Evolutionary conservation across 1,284 basidiomycete species (phyloP), one percentile per base, ranked within the genome.

Genomic region (Puccinia coronata): DNA sequence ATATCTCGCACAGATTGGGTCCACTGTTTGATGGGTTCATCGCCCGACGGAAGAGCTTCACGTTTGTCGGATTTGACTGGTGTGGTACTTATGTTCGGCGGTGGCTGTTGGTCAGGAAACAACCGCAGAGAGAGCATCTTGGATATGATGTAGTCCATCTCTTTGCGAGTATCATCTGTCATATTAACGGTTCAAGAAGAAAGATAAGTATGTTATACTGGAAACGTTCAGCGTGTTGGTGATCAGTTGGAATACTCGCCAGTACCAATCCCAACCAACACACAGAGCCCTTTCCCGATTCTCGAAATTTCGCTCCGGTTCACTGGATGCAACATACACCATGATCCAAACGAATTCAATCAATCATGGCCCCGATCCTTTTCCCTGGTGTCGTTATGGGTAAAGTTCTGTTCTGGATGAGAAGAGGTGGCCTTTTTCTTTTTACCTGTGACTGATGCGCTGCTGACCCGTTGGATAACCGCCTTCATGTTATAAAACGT

Each of bases 191-290:
- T 43, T 49, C 11, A 20, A 75, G 25, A 39, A 83, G 76, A 71
- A 31, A 81, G 83, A 81, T 28, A 69, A 77, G 53, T 53, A 25
- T 16, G 25, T n/a, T 25, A 8, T 23, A 34, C 28, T 28, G 1
- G 16, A 25, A 55, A n/a, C n/a, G n/a, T n/a, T n/a, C n/a, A n/a
- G n/a, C n/a, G 1, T 55, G 1, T 57, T 28, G 8, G 0, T 2
- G 6, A 5, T 57, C 9, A 8, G 11, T 23, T 53, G 0, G 55
- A 31, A 28, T 28, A 28, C 55, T 28, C 28, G 34, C 93, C 92
- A 87, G 88, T 88, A 69, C 92, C 92, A 83, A 96, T 92, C 41
- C 94, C 95, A 55, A 96, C 90, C 23, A 96, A 90, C 41, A 95
- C 92, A 90, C 96, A 92, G 25, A 96, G 88, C 0, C 94, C 95